Evolutionary conservation across 2,329 filamentous ascomycete species (phyloP).

Genomic region (Fusarium torreyae): DNA sequence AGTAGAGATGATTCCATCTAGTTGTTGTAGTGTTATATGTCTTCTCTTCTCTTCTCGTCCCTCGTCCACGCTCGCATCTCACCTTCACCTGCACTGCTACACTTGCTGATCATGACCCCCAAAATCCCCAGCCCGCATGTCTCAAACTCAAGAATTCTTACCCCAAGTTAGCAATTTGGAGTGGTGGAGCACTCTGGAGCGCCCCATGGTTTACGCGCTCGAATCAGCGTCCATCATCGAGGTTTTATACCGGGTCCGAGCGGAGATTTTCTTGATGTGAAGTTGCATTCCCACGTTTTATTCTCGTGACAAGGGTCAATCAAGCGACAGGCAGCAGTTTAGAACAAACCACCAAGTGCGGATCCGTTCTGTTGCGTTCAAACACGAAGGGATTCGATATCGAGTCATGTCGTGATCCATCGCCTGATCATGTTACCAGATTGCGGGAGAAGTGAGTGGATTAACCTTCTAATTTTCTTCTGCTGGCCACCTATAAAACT

Average conservation of each 20-base stretch:
- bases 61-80: too few relatives aligned
- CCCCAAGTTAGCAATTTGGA: slow-evolving; percentile 11
- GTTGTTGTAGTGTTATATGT: too few relatives aligned
- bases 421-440: slow-evolving; percentile 7
- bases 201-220: slow-evolving; percentile 27
- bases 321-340: slow-evolving; percentile 36
- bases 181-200: slow-evolving; percentile 11
- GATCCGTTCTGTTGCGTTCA: neutral
- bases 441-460: neutral
- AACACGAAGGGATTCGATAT: neutral
- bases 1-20: too few relatives aligned
- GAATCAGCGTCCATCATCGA: neutral
- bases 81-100: too few relatives aligned
- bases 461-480: neutral
- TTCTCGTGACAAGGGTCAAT: slow-evolving; percentile 12
- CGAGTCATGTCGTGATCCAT: slow-evolving; percentile 14
- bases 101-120: neutral
- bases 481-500: neutral
- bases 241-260: neutral
- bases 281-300: slow-evolving; percentile 3
- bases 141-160: neutral
- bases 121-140: neutral
- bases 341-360: slow-evolving; percentile 8
- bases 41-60: too few relatives aligned
- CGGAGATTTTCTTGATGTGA: neutral